Conservation (phyloP, 805 yeast genomes). For the Kodamaea nitidulidarum region DNA sequence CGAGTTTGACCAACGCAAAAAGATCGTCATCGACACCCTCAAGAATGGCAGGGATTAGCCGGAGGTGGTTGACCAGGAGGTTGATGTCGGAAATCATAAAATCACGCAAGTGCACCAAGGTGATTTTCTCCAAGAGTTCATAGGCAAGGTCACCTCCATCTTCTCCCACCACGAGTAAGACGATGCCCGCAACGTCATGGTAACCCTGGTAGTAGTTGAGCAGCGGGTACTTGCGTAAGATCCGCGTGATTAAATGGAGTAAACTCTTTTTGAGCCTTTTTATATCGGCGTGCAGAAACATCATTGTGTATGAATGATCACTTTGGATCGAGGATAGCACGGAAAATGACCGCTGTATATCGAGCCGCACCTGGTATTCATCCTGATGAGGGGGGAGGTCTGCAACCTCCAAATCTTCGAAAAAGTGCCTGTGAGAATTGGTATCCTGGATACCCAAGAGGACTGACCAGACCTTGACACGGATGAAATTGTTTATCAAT, state of each 20-base stretch:
- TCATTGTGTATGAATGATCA: slow-evolving; percentile 28
- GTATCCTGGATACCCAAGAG: slow-evolving; percentile 29
- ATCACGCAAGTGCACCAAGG: slow-evolving; percentile 69
- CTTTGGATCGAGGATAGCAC: slow-evolving; percentile 13
- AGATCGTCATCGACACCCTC: slow-evolving; percentile 43
- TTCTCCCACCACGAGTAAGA: slow-evolving; percentile 48
- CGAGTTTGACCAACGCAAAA: slow-evolving; percentile 40
- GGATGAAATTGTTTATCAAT: slow-evolving; percentile 35
- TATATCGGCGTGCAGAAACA: slow-evolving; percentile 29
- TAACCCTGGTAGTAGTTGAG: slow-evolving; percentile 87
- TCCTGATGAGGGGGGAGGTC: slow-evolving; percentile 53
- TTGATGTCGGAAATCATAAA: slow-evolving; percentile 73
- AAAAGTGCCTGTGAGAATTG: not conserved
- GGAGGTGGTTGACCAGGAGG: slow-evolving; percentile 62
- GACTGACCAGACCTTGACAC: slow-evolving; percentile 51
- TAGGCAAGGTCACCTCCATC: slow-evolving; percentile 23
- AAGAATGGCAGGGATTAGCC: slow-evolving; percentile 61
- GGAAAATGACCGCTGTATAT: slow-evolving; percentile 68
- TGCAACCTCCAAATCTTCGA: slow-evolving; percentile 5
- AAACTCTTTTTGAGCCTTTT: slow-evolving; percentile 39
- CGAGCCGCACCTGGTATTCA: slow-evolving; percentile 75
- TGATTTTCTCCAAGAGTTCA: slow-evolving; percentile 48
- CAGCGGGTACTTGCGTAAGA: slow-evolving; percentile 58
- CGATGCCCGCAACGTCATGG: slow-evolving; percentile 77
- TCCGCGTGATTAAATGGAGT: slow-evolving; percentile 41